These are phyloP conservation scores for Termitomyces sp. DNA, from an alignment of 768 basidiomycete species.

Conservation along the genomic window DNA sequence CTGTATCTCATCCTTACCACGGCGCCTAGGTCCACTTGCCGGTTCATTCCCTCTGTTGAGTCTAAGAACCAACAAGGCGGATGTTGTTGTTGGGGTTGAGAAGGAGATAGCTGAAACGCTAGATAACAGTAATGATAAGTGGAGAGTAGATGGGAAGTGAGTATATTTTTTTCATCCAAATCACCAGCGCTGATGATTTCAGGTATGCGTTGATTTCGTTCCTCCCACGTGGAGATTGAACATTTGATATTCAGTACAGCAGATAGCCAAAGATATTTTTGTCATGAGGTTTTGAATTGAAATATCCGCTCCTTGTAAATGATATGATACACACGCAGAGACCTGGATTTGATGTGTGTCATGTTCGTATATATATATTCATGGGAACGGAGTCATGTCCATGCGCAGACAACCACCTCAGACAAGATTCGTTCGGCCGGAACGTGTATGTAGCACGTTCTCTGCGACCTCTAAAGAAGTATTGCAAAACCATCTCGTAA, in stretches of 20 bases:
- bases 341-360: neutral
- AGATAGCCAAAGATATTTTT: neutral
- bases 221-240: conserved; percentile 3
- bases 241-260: neutral
- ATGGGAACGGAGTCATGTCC: neutral
- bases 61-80: conserved; percentile 91
- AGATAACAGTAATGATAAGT: conserved; percentile 59
- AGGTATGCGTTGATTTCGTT: conserved; percentile 38
- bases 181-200: neutral
- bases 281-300: no score
- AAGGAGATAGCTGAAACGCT: conserved; percentile 63
- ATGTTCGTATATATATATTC: neutral
- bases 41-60: conserved; percentile 79
- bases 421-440: neutral
- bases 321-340: neutral
- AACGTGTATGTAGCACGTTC: neutral
- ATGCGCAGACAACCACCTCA: neutral
- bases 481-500: no score
- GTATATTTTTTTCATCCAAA: conserved; percentile 14
- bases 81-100: conserved; percentile 81
- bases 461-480: no score
- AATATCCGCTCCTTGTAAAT: neutral
- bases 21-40: conserved; percentile 53
- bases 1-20: neutral
- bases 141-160: conserved; percentile 79